phyloP scores from a whole-genome alignment of 176 grass and related monocot genomes.

The Oryza glaberrima region DNA sequence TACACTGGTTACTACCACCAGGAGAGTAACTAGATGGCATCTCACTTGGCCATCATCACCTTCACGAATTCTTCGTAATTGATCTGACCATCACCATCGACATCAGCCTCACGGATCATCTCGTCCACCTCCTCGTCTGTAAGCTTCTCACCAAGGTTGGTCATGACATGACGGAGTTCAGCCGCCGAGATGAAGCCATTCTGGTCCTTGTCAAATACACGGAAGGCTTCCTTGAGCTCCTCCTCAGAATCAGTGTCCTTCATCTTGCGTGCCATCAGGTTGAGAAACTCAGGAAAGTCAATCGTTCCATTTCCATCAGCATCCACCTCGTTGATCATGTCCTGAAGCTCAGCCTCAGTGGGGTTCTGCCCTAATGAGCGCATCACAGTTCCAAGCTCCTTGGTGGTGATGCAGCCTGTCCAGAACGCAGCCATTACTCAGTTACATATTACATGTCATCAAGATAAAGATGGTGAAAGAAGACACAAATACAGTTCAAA shows the following conservation, averaged over 20 bases:
- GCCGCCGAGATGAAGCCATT: constrained; percentile 51
- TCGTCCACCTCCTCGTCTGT: constrained; percentile 53
- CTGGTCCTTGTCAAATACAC: constrained; percentile 57
- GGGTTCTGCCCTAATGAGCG: constrained; percentile 55
- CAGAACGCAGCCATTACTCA: not conserved
- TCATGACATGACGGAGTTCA: constrained; percentile 62
- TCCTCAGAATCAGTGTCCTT: constrained; percentile 53
- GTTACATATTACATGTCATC: not conserved
- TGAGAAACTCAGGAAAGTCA: constrained; percentile 55
- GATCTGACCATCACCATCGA: constrained; percentile 55
- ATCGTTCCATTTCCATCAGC: constrained; percentile 55
- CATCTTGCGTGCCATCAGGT: constrained; percentile 56
- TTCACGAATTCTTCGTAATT: constrained; percentile 60
- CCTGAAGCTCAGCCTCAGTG: constrained; percentile 57
- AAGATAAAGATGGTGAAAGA: not conserved
- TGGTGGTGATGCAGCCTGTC: constrained; percentile 59
- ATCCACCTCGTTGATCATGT: constrained; percentile 57
- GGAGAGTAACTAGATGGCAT: constrained; percentile 36
- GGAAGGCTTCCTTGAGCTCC: constrained; percentile 58
- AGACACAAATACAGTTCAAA: not conserved
- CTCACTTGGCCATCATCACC: constrained; percentile 63
- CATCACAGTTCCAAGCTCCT: constrained; percentile 58
- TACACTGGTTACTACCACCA: constrained; percentile 55
- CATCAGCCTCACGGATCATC: constrained; percentile 48
- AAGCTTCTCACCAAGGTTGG: constrained; percentile 61